Conservation (phyloP, 2,329 filamentous ascomycete genomes). For the Epichloe sibirici region DNA sequence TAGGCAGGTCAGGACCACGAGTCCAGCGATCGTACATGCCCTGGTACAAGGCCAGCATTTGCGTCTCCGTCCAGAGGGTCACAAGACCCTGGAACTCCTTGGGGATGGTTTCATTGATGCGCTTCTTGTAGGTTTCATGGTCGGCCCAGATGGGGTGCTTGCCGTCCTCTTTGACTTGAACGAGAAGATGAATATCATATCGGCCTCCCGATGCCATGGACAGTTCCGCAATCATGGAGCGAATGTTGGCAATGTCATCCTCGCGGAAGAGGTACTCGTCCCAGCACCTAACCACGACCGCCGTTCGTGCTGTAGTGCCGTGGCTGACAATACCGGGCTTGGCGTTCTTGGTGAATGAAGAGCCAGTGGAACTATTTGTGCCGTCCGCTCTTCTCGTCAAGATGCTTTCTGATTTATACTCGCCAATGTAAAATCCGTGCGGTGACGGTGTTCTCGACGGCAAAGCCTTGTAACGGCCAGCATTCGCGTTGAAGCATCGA, state of each 20-base stretch:
- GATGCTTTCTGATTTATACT: neutral
- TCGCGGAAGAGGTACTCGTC: slow-evolving; percentile 66
- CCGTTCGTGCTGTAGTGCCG: slow-evolving; percentile 37
- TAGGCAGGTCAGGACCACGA: slow-evolving; percentile 54
- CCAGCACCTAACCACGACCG: slow-evolving; percentile 74
- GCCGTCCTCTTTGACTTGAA: slow-evolving; percentile 71
- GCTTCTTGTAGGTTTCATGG: slow-evolving; percentile 52
- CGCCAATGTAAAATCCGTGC: slow-evolving; percentile 37
- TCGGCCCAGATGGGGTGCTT: slow-evolving; percentile 69
- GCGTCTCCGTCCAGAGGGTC: slow-evolving; percentile 85
- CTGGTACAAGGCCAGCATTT: slow-evolving; percentile 85
- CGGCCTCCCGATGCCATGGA: slow-evolving; percentile 70
- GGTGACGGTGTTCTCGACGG: slow-evolving; percentile 26
- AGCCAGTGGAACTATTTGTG: neutral
- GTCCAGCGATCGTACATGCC: slow-evolving; percentile 68
- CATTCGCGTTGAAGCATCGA: slow-evolving; percentile 60
- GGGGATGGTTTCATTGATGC: slow-evolving; percentile 57
- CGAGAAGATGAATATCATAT: slow-evolving; percentile 75
- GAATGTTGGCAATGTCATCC: slow-evolving; percentile 70
- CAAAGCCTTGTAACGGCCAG: slow-evolving; percentile 50
- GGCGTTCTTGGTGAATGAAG: slow-evolving; percentile 1
- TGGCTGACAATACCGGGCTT: slow-evolving; percentile 3
- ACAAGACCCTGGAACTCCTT: slow-evolving; percentile 80
- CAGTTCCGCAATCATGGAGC: slow-evolving; percentile 74
- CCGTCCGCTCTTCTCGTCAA: neutral